Base-by-base conservation (phyloP, 441 rosid genomes). In the Populus hybrid region DNA sequence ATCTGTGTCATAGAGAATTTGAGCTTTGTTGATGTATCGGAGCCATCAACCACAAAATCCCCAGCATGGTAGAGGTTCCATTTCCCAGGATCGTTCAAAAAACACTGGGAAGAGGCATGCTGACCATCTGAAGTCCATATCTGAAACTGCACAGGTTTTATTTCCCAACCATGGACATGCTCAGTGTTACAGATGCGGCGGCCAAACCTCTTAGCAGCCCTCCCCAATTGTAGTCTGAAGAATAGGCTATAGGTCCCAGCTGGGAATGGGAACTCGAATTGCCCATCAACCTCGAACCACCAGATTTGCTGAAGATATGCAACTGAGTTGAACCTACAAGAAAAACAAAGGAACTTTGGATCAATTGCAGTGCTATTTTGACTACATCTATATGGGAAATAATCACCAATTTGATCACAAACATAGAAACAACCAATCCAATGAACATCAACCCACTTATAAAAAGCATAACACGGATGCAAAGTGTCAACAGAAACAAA, bases 241-340 rank as follows among this genome's bases (percentile, higher is more conserved):
- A 85, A 92, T 71, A 94, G 77, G 77, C 98, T 91, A 72, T 95
- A 94, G 34, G 89, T 86, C 24, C 99, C 98, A 0, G 83, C 86
- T 0, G 97, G 99, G 76, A 94, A 90, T 0, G 97, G 95, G 79
- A 95, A 94, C 78, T 95, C 97, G 9, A 95, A 83, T 80, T 90
- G 93, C 4, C 99, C 97, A 19, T 86, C 84, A 14, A 93, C 96
- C 84, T 95, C 97, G 68, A 93, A 86, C 98, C 98, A 95, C 98
- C 98, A 95, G 59, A 83, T 92, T 87, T 94, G 99, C 84, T 95
- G 97, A 67, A 95, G 98, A 85, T 92, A 95, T 28, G 98, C 97
- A 69, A 95, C 84, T 8, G 90, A 88, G 4, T 76, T 53, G 72
- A 95, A 95, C 82, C 98, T 95, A 50, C 73, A 76, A 40, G 68